Percentiles rank a stretch among this genome's conserved stretches.
These are phyloP conservation scores for Pulveroboletus sp. DNA, from an alignment of 768 basidiomycete genomes.

Conservation along the genomic window DNA sequence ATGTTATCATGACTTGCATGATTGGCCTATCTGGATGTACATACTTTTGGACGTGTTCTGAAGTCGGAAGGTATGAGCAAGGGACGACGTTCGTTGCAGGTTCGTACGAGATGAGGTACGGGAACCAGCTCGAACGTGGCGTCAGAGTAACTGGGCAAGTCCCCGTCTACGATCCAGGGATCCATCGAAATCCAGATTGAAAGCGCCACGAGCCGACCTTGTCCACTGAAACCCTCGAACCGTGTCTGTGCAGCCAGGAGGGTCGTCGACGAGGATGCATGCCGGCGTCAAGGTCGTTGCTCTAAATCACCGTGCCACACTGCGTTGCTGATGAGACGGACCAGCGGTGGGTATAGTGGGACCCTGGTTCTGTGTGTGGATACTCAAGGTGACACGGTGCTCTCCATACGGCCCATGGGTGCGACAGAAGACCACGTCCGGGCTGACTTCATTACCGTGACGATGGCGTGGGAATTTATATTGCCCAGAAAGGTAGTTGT, in stretches of 20 bases:
- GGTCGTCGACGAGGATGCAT: not conserved
- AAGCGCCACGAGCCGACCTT: not conserved
- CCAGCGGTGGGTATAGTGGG: slow-evolving; percentile 26
- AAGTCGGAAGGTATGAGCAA: no score
- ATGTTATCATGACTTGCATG: not conserved
- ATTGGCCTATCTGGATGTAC: not conserved
- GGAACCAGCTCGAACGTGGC: not conserved
- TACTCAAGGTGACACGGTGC: slow-evolving; percentile 1
- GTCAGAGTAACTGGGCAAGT: no score
- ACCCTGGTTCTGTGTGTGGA: not conserved
- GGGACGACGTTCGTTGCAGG: not conserved
- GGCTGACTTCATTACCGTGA: slow-evolving; percentile 21
- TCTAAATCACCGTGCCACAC: not conserved
- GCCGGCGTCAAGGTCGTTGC: no score
- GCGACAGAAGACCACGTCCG: not conserved
- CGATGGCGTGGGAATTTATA: slow-evolving; percentile 16
- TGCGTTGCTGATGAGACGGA: slow-evolving; percentile 3
- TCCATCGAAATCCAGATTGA: not conserved
- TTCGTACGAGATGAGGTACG: not conserved
- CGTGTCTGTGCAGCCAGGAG: slow-evolving; percentile 1
- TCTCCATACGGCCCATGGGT: not conserved
- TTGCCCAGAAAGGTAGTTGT: slow-evolving; percentile 16
- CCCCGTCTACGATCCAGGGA: no score
- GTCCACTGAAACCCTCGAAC: not conserved
- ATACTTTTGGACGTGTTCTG: not conserved